Conservation (phyloP, 1,284 basidiomycete genomes). For the Wallemia mellicola region DNA sequence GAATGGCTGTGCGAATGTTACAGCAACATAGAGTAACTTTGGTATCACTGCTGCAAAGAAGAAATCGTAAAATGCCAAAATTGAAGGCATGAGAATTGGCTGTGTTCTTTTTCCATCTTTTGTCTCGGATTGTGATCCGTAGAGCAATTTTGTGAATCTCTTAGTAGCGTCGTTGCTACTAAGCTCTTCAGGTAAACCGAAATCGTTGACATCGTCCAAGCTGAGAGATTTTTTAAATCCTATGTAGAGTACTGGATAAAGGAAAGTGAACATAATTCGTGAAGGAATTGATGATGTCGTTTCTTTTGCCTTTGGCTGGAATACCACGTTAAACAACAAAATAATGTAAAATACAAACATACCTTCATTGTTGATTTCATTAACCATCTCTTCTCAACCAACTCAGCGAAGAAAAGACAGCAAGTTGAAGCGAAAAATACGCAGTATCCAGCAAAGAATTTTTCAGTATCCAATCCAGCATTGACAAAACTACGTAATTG, state of each 20-base stretch:
- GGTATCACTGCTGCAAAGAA: constrained; percentile 8
- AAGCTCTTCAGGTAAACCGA: not conserved
- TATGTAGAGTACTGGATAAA: not conserved
- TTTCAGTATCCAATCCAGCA: not conserved
- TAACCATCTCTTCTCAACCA: not conserved
- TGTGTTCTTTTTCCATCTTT: not conserved
- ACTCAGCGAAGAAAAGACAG: not conserved
- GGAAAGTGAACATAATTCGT: not conserved
- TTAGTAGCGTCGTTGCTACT: not conserved
- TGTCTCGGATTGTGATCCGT: not conserved
- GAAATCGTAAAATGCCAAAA: constrained; percentile 3
- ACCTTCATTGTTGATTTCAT: not conserved
- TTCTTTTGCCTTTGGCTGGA: not conserved
- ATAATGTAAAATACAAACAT: not conserved
- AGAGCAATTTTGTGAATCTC: not conserved
- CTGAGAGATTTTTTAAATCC: not conserved
- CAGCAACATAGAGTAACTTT: constrained; percentile 7
- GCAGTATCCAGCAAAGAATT: not conserved
- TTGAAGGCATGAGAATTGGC: constrained; percentile 3
- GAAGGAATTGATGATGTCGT: not conserved
- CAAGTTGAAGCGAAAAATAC: not conserved
- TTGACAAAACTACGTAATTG: not conserved
- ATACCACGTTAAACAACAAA: not conserved
- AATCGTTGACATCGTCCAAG: not conserved
- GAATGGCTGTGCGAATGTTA: constrained; percentile 11